Conservation (phyloP, 208 protist species). For the Angomonas deanei region DNA sequence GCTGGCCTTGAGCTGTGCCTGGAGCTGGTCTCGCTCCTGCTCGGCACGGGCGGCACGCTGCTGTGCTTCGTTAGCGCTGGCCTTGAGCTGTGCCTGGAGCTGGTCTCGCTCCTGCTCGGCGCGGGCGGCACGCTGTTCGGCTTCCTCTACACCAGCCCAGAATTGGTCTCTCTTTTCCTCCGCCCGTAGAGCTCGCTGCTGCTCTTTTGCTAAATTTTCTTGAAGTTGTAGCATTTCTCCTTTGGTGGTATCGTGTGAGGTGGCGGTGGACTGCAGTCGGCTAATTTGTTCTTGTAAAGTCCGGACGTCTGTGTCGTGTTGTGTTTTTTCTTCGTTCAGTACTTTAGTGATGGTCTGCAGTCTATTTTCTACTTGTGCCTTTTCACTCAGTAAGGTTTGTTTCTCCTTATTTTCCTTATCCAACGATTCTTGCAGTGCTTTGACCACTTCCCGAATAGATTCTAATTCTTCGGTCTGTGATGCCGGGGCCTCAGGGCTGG, state of each 20-base stretch:
- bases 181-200: too few relatives aligned
- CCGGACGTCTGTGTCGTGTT: background rate
- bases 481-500: background rate
- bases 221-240: background rate
- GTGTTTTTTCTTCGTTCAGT: constrained; percentile 9
- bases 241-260: background rate
- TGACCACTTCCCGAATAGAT: background rate
- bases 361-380: background rate
- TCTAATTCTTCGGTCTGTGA: background rate
- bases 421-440: constrained; percentile 3
- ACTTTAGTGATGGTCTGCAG: constrained; percentile 3
- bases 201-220: background rate
- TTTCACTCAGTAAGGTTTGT: background rate
- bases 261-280: background rate
- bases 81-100: too few relatives aligned
- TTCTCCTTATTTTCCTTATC: background rate
- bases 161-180: background rate
- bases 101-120: too few relatives aligned
- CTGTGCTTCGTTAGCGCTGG: too few relatives aligned
- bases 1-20: too few relatives aligned
- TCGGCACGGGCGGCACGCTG: too few relatives aligned
- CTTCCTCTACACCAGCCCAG: too few relatives aligned
- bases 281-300: background rate
- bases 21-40: too few relatives aligned
- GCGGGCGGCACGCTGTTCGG: too few relatives aligned